Conservation (phyloP, 768 basidiomycete species). For the Fistulinella prunicolor region DNA sequence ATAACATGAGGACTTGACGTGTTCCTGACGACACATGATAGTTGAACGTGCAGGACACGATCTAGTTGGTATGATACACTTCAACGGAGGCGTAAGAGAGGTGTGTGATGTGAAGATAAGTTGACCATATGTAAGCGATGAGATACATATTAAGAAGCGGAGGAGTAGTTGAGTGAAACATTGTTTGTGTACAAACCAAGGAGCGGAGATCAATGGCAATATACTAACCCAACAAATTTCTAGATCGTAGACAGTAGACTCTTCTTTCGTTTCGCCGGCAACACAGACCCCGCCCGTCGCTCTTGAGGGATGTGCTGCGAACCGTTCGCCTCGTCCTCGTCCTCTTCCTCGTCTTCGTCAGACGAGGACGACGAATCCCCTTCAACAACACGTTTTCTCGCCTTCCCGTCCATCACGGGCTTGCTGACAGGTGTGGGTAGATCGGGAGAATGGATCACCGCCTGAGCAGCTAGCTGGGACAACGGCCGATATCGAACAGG, state of each 20-base stretch:
- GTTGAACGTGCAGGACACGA: too few species aligned
- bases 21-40: too few species aligned
- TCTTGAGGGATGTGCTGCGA: constrained; percentile 59
- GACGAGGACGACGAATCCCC: constrained; percentile 40
- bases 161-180: too few species aligned
- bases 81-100: too few species aligned
- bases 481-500: constrained; percentile 41
- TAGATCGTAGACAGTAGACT: constrained; percentile 9
- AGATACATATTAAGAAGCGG: too few species aligned
- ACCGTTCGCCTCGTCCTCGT: constrained; percentile 31
- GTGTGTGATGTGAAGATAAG: too few species aligned
- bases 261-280: constrained; percentile 29
- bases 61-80: too few species aligned
- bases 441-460: constrained; percentile 35
- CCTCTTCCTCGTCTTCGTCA: too few species aligned
- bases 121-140: too few species aligned
- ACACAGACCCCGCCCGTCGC: constrained; percentile 48
- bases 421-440: constrained; percentile 33
- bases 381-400: constrained; percentile 15
- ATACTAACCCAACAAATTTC: neutral
- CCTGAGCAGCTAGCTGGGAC: constrained; percentile 47
- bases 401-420: constrained; percentile 25
- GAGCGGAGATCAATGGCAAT: too few species aligned
- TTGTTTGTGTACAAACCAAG: too few species aligned
- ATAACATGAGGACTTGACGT: too few species aligned